Evolutionary conservation across 352 stramenopile species (phyloP).

Genomic region (Discostella stelligera): DNA sequence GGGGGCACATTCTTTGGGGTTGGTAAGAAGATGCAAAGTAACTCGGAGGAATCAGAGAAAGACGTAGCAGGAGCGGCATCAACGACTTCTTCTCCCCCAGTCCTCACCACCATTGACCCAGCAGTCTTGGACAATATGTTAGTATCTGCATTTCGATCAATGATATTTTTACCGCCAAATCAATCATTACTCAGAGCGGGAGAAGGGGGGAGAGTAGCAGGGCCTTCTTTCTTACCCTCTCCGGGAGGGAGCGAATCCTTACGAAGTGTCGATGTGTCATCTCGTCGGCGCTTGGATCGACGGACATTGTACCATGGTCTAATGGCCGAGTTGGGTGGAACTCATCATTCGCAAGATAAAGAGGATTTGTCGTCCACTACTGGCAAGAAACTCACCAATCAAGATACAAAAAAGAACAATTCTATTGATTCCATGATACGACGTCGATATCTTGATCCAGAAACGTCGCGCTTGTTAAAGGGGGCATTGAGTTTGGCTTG

Average conservation of each 20-base stretch:
- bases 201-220: not conserved
- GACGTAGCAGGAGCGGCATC: not conserved
- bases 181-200: not conserved
- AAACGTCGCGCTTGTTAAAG: conserved; percentile 51
- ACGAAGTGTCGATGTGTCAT: conserved; percentile 56
- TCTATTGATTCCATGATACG: conserved; percentile 38
- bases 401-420: conserved; percentile 26
- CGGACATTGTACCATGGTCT: conserved; percentile 74
- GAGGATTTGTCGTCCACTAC: conserved; percentile 3
- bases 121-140: conserved; percentile 21
- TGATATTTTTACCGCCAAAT: conserved; percentile 13
- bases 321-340: conserved; percentile 67
- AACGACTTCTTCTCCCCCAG: not conserved
- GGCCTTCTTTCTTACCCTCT: conserved; percentile 11
- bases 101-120: conserved; percentile 27
- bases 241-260: not conserved
- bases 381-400: not conserved
- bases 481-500: conserved; percentile 73
- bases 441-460: conserved; percentile 57
- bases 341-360: conserved; percentile 12
- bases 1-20: not conserved
- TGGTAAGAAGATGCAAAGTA: conserved; percentile 22
- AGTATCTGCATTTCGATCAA: conserved; percentile 10
- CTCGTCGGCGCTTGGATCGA: conserved; percentile 66
- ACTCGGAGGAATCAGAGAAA: not conserved